Base-by-base conservation (phyloP, 2,329 filamentous ascomycete species). In the Chaetomium strumarium region DNA sequence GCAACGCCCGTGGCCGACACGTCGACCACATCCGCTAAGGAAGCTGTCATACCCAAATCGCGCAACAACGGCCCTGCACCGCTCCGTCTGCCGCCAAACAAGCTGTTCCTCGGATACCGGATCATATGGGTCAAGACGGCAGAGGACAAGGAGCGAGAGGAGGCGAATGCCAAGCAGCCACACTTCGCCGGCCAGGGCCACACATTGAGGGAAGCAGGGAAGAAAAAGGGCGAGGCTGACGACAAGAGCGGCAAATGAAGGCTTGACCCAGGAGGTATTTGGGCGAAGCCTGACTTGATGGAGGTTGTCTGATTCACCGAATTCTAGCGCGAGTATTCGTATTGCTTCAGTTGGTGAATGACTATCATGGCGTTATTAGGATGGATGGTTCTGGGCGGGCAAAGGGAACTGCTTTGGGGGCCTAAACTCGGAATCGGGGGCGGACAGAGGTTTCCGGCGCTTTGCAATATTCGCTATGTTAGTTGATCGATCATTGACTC, bases 61-160 rank as follows among this genome's bases (percentile, higher is more conserved):
- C 70, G 80, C 56, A 83, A 78, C 13, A 90, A 92, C 58, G 91
- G 90, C 0, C 90, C 92, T 0, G 88, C 93, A 66, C 90, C 92
- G 3, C 77, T 99, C 8, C 80, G 93, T 29, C 69, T 99, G 47
- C 81, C 89, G 0, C 86, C 88, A 0, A 93, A 93, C 63, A 95
- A 96, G 70, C 77, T 99, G 5, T 99, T 99, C 75, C 95, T 99
- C 58, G 93, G 93, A 3, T 99, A 97, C 64, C 86, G 95, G 64
- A 80, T 96, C 66, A 95, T 87, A 68, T 92, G 92, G 0, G 77
- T 95, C 39, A 91, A 90, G 74, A 88, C 88, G 9, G 83, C 86
- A 52, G 85, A 82, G 34, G 83, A 89, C 53, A 84, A 83, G 66
- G 80, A 83, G 47, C 77, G 84, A 55, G 83, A 86, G 54, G 78